Base-by-base conservation (phyloP, 345 rosid genomes). In the Excoecaria agallocha region DNA sequence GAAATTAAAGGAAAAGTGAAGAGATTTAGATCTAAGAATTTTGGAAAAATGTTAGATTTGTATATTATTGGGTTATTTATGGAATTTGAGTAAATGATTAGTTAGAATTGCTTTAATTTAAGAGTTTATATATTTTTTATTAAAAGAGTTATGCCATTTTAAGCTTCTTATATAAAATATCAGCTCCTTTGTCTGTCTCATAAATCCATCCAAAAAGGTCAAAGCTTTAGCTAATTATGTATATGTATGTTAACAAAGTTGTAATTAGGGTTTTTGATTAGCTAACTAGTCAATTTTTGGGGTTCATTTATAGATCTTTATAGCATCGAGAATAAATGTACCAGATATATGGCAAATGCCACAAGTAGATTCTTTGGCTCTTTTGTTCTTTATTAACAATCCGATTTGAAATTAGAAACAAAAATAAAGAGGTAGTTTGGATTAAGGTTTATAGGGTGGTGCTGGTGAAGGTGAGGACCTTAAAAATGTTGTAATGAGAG, bases 391-490 rank as follows among this genome's bases (percentile, higher is more conserved):
- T 57, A 0, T 8, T 20, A 22, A 13, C 56, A 12, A 52, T 4
- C 3, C 19, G 1, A 52, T 19, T 57, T 7, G 2, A 7, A 39
- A 39, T 38, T 10, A 12, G 43, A 22, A 51, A 30, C 30, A 30
- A 30, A 30, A 30, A 30, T 2, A n/a, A n/a, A n/a, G n/a, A 30
- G 30, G 2, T 30, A 30, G 30, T 30, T 8, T 49, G 52, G 3
- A n/a, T 49, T 49, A 49, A 30, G 16, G 37, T 66, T 52, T 15
- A 59, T 73, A 93, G 98, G 99, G 98, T 67, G 98, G 99, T 74
- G 89, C 90, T 70, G 97, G 85, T 35, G 94, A 87, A 52, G 84
- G 80, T 70, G 99, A 95, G 86, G 99, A 95, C 83, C 96, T 94
- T 43, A 89, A 80, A 80, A 78, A 24, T 79, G 99, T 98, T 0